phyloP scores from a whole-genome alignment of 2,329 filamentous ascomycete species.

The Ophiostoma australiae region DNA sequence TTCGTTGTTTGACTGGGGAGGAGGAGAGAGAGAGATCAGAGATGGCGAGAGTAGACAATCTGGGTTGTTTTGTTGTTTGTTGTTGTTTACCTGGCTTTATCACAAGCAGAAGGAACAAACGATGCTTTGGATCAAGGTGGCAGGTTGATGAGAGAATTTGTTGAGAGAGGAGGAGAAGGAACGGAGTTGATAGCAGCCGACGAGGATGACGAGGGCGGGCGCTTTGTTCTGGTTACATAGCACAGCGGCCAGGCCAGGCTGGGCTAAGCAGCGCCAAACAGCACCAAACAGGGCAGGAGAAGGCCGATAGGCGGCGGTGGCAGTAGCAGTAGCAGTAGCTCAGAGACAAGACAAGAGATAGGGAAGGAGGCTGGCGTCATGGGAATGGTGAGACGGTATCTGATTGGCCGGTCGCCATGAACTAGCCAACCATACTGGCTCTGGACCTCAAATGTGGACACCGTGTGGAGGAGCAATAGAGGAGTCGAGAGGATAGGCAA shows the following conservation, averaged over 20 bases:
- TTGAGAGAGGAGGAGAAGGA: slow-evolving; percentile 18
- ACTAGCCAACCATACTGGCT: slow-evolving; percentile 19
- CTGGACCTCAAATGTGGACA: not conserved
- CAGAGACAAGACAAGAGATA: slow-evolving; percentile 4
- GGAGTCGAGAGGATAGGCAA: not conserved
- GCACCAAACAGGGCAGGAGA: slow-evolving; percentile 13
- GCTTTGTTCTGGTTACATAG: slow-evolving; percentile 5
- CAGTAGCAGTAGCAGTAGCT: not conserved
- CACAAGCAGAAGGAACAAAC: not conserved
- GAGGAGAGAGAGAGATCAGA: not conserved
- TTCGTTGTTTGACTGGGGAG: not conserved
- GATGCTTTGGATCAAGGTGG: not conserved
- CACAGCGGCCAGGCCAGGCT: not conserved
- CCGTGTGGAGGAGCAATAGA: not conserved
- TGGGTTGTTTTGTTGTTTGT: not conserved
- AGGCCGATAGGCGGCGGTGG: not conserved
- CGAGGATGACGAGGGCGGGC: slow-evolving; percentile 14
- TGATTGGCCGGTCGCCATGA: slow-evolving; percentile 21
- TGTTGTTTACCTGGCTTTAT: not conserved
- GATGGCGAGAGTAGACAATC: not conserved
- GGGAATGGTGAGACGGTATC: slow-evolving; percentile 6
- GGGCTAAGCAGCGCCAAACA: slow-evolving; percentile 6
- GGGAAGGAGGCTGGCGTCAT: slow-evolving; percentile 26
- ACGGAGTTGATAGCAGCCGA: slow-evolving; percentile 1
- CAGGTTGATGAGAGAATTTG: slow-evolving; percentile 15